phyloP scores from a whole-genome alignment of 2,329 filamentous ascomycete genomes.

The Rhinocladiella mackenziei region DNA sequence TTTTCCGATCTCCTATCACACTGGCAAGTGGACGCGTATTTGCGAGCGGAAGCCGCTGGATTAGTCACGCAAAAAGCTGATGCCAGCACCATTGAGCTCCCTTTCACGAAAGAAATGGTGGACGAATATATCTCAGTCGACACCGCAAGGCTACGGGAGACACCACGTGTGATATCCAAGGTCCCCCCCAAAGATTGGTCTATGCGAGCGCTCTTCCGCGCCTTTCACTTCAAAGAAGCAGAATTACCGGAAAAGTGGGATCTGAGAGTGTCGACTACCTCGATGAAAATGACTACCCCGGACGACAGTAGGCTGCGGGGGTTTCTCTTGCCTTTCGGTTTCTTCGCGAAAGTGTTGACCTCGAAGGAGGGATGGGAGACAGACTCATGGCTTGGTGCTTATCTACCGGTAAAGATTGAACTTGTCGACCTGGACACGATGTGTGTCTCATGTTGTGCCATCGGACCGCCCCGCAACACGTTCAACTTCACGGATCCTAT shows the following conservation, averaged over 20 bases:
- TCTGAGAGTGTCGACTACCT: constrained; percentile 11
- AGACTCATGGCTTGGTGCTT: constrained; percentile 10
- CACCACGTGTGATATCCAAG: not conserved
- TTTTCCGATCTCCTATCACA: constrained; percentile 59
- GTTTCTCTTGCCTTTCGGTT: constrained; percentile 18
- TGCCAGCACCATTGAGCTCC: constrained; percentile 36
- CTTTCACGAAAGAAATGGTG: constrained; percentile 49
- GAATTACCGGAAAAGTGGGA: constrained; percentile 44
- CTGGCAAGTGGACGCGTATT: constrained; percentile 61
- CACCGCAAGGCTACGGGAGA: constrained; percentile 37
- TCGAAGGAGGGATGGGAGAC: constrained; percentile 21
- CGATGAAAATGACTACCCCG: not conserved
- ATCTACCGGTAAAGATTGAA: constrained; percentile 24
- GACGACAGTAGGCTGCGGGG: constrained; percentile 19
- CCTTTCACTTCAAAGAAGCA: constrained; percentile 53
- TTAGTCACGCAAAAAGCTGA: constrained; percentile 28
- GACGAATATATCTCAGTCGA: constrained; percentile 45
- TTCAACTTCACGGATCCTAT: constrained; percentile 8
- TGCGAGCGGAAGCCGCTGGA: constrained; percentile 52
- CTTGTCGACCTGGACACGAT: constrained; percentile 13
- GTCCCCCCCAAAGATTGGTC: constrained; percentile 45
- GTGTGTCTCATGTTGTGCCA: constrained; percentile 7
- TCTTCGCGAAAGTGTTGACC: constrained; percentile 4
- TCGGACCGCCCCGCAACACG: constrained; percentile 15
- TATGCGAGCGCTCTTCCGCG: constrained; percentile 54